Evolutionary conservation across 352 stramenopile species (phyloP).

Genomic region (Globisporangium alternatum): DNA sequence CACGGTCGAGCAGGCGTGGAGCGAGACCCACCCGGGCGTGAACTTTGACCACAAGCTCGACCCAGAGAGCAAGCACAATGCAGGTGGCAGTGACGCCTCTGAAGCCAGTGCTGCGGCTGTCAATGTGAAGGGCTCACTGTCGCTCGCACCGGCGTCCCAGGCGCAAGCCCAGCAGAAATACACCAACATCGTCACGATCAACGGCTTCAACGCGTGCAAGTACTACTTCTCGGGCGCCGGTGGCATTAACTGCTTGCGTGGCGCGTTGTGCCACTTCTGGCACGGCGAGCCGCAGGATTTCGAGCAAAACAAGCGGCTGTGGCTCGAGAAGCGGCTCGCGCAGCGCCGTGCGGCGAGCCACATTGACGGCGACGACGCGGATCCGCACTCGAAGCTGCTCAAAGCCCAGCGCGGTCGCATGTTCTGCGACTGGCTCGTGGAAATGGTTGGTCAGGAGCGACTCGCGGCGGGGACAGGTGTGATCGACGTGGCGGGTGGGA

Average conservation of each 20-base stretch:
- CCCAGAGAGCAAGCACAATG: neutral
- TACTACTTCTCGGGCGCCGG: conserved; percentile 79
- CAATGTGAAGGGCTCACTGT: conserved; percentile 37
- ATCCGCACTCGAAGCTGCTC: conserved; percentile 64
- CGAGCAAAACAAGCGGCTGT: conserved; percentile 55
- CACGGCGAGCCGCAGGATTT: conserved; percentile 64
- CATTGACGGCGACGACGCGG: conserved; percentile 52
- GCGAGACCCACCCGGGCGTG: conserved; percentile 36
- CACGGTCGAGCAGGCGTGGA: conserved; percentile 59
- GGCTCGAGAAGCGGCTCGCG: conserved; percentile 60
- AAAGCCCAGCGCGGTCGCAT: conserved; percentile 75
- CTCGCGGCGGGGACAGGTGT: conserved; percentile 64
- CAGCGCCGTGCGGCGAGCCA: conserved; percentile 55
- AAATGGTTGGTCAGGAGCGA: conserved; percentile 38
- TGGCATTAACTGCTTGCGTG: conserved; percentile 60
- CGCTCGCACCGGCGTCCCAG: conserved; percentile 51
- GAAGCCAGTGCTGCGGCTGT: neutral
- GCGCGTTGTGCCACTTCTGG: conserved; percentile 78
- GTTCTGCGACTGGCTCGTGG: conserved; percentile 82
- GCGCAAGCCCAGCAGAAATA: conserved; percentile 53
- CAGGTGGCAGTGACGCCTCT: neutral
- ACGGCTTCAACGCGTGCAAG: conserved; percentile 83
- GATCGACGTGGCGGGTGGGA: conserved; percentile 86
- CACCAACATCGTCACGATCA: conserved; percentile 79
- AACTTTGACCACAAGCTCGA: conserved; percentile 53